Evolutionary conservation across 1,284 basidiomycete genomes (phyloP), one percentile per base, ranked within the genome.

Genomic region (Limonomyces culmigenus): DNA sequence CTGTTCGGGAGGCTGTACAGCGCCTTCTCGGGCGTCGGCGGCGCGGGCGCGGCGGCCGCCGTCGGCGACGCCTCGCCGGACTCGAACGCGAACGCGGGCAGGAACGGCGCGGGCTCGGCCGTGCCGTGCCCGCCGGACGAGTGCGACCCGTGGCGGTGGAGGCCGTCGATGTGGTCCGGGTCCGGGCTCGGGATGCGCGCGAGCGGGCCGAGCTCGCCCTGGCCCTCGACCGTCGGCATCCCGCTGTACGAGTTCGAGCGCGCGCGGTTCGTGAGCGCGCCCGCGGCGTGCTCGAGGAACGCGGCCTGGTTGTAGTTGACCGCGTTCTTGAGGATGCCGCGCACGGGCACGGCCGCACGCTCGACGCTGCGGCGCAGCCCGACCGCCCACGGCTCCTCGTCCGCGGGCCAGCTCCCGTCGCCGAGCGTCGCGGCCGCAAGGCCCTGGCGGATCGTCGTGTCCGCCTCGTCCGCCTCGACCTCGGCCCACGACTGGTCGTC

Each of bases 241-340:
- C 30, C 16, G 48, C 75, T 79, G 53, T 85, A 78, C 13, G 86
- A 89, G 53, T 86, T 86, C 29, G 85, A 77, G 33, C 86, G 72
- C 42, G 59, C 62, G 45, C 69, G 69, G 41, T 51, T 45, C 19
- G 50, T 62, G 47, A 62, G 62, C 20, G 11, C 51, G n/a, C 63
- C 51, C 42, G 55, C 58, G 19, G 53, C 41, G 21, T 48, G 49
- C 32, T 70, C 68, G 29, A 71, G 54, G 46, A 65, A 68, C 29
- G 50, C 45, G 38, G 70, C 62, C 51, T 84, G 81, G 41, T 64
- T 62, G 50, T 80, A 81, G 21, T 54, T 63, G 2, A 59, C 60
- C 6, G 76, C 73, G 50, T 75, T 62, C 67, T 95, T 96, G 43
- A 97, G 59, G 44, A 97, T 96, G 25, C 91, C 83, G 55, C 72